Conservation (phyloP, 352 stramenopile species). For the Phytophthora meadii region DNA sequence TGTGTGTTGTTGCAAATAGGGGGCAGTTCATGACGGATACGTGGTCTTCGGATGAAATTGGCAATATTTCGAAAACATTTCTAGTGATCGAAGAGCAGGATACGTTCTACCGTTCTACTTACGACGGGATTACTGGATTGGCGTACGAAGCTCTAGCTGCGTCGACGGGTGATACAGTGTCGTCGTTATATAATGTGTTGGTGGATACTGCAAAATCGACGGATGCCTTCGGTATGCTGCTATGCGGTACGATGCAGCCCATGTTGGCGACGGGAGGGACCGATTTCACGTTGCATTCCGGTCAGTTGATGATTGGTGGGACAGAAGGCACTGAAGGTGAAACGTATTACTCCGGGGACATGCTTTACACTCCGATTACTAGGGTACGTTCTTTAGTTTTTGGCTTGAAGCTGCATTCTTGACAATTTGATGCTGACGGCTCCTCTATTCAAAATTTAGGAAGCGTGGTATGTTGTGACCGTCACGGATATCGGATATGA, state of each 20-base stretch:
- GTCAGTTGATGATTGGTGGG: slow-evolving; percentile 71
- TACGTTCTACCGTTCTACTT: slow-evolving; percentile 76
- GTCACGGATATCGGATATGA: slow-evolving; percentile 79
- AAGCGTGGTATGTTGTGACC: slow-evolving; percentile 85
- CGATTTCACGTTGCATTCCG: slow-evolving; percentile 64
- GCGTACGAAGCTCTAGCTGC: slow-evolving; percentile 66
- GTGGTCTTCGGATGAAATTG: slow-evolving; percentile 66
- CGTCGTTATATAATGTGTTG: slow-evolving; percentile 68
- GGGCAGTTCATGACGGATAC: slow-evolving; percentile 77
- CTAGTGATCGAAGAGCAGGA: slow-evolving; percentile 78
- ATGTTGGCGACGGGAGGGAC: slow-evolving; percentile 46
- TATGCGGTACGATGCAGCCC: slow-evolving; percentile 84
- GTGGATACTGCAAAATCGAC: slow-evolving; percentile 44
- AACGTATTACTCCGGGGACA: slow-evolving; percentile 65
- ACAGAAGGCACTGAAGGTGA: slow-evolving; percentile 61
- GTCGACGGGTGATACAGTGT: slow-evolving; percentile 43
- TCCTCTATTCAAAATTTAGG: slow-evolving; percentile 31
- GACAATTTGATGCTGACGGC: not conserved
- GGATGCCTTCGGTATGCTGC: slow-evolving; percentile 77
- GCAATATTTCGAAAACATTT: slow-evolving; percentile 68
- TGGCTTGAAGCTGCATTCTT: not conserved
- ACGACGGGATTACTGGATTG: slow-evolving; percentile 82
- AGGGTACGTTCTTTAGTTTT: slow-evolving; percentile 32
- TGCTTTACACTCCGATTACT: slow-evolving; percentile 83
- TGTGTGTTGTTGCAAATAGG: slow-evolving; percentile 29